Conservation (phyloP, 768 basidiomycete species). For the Amanita rimosa region DNA sequence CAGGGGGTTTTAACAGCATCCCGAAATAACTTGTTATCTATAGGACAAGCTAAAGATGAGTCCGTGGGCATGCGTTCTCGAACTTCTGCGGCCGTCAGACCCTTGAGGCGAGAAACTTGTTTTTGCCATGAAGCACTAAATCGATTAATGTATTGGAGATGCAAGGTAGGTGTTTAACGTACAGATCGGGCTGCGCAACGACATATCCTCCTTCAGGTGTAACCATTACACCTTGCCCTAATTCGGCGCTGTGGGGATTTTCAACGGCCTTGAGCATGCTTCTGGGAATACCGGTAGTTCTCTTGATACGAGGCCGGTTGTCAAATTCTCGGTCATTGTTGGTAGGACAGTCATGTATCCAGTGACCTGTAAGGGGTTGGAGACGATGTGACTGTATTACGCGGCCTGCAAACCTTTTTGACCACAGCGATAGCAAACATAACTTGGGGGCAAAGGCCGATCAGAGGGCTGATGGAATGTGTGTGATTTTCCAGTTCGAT, state of each 20-base stretch:
- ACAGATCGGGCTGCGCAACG: slow-evolving; percentile 94
- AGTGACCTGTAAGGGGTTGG: slow-evolving; percentile 51
- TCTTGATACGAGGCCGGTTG: slow-evolving; percentile 89
- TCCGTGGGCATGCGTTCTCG: slow-evolving; percentile 80
- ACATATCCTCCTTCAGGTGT: slow-evolving; percentile 98
- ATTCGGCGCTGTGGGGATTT: slow-evolving; percentile 58
- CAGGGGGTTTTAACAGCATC: slow-evolving; percentile 95
- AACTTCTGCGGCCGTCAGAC: slow-evolving; percentile 78
- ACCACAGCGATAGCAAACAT: slow-evolving; percentile 97
- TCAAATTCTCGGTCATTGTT: slow-evolving; percentile 94
- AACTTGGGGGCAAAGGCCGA: slow-evolving; percentile 82
- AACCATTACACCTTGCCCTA: slow-evolving; percentile 90
- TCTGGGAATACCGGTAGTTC: slow-evolving; percentile 96
- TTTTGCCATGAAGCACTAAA: slow-evolving; percentile 89
- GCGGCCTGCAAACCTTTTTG: slow-evolving; percentile 66
- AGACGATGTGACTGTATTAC: background rate
- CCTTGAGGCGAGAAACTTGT: slow-evolving; percentile 70
- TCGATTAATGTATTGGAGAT: background rate
- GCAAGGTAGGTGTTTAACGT: slow-evolving; percentile 23
- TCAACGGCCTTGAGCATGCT: slow-evolving; percentile 97
- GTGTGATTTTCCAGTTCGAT: slow-evolving; percentile 50
- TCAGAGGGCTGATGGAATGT: slow-evolving; percentile 46
- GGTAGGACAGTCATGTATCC: slow-evolving; percentile 99
- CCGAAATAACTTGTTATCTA: slow-evolving; percentile 88
- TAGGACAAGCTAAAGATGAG: slow-evolving; percentile 69